These are phyloP conservation scores for Lactarius tabidus DNA, from an alignment of 768 basidiomycete species.

Conservation along the genomic window DNA sequence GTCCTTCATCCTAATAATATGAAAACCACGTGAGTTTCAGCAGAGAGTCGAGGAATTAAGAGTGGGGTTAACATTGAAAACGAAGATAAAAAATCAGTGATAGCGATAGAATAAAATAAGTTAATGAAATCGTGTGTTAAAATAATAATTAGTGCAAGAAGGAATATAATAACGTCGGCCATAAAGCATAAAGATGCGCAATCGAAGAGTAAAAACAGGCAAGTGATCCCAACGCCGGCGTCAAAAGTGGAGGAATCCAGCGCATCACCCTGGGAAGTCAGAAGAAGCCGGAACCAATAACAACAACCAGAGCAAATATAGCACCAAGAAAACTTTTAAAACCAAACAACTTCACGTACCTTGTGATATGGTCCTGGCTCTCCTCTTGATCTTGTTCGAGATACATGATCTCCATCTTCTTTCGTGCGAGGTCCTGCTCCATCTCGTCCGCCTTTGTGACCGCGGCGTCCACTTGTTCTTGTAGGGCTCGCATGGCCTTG, in stretches of 20 bases:
- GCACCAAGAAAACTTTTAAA: constrained; percentile 41
- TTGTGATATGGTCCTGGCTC: constrained; percentile 64
- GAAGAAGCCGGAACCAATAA: constrained; percentile 35
- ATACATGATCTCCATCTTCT: constrained; percentile 78
- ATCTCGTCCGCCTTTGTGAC: constrained; percentile 49
- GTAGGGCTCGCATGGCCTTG: constrained; percentile 48
- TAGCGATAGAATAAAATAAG: constrained; percentile 27
- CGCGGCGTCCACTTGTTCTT: constrained; percentile 54
- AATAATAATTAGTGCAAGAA: constrained; percentile 3
- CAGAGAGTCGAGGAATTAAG: background rate
- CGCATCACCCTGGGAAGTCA: constrained; percentile 28
- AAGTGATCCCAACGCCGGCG: constrained; percentile 19
- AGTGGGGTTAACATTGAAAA: background rate
- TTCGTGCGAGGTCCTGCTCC: constrained; percentile 58
- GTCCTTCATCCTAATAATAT: constrained; percentile 54
- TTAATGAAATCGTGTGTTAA: constrained; percentile 2
- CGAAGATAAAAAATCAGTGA: constrained; percentile 2
- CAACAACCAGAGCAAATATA: constrained; percentile 23
- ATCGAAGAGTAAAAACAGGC: background rate
- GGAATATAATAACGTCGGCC: background rate
- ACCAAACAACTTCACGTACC: constrained; percentile 67
- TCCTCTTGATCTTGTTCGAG: constrained; percentile 80
- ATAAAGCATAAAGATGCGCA: background rate
- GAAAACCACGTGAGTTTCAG: constrained; percentile 21
- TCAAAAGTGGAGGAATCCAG: constrained; percentile 24